phyloP scores from a whole-genome alignment of 1,284 basidiomycete species.

The Sanghuangporus weigelae region DNA sequence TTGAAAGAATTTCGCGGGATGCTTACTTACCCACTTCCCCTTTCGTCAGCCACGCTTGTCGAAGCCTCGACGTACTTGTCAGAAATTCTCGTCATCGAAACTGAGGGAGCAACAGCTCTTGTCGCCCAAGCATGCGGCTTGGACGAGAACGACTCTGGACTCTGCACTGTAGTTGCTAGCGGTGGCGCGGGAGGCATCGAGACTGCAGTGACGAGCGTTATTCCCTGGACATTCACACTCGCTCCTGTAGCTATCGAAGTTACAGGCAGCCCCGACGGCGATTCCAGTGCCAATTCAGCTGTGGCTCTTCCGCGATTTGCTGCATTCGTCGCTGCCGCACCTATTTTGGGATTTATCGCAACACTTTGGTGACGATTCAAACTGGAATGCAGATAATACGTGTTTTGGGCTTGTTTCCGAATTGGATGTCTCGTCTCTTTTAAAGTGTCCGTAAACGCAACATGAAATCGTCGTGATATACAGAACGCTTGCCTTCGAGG shows the following conservation, averaged over 20 bases:
- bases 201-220: neutral
- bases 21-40: neutral
- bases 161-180: neutral
- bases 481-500: too few species aligned
- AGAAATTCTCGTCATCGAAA: neutral
- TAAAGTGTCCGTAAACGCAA: too few species aligned
- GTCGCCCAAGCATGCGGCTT: neutral
- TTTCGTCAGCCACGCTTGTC: neutral
- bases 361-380: neutral
- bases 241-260: neutral
- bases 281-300: neutral
- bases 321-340: neutral
- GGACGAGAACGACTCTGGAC: neutral
- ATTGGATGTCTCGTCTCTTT: too few species aligned
- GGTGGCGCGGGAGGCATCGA: neutral
- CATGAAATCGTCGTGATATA: too few species aligned
- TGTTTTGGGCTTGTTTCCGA: too few species aligned
- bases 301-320: neutral
- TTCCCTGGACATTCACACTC: neutral
- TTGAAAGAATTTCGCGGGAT: neutral
- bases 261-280: neutral
- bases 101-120: neutral
- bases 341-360: neutral
- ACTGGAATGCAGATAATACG: neutral
- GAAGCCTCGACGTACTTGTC: constrained; percentile 5